Evolutionary conservation across 495 filamentous ascomycete genomes (phyloP), one percentile per base, ranked within the genome.

Genomic region (Symbiotaphrina buchneri): DNA sequence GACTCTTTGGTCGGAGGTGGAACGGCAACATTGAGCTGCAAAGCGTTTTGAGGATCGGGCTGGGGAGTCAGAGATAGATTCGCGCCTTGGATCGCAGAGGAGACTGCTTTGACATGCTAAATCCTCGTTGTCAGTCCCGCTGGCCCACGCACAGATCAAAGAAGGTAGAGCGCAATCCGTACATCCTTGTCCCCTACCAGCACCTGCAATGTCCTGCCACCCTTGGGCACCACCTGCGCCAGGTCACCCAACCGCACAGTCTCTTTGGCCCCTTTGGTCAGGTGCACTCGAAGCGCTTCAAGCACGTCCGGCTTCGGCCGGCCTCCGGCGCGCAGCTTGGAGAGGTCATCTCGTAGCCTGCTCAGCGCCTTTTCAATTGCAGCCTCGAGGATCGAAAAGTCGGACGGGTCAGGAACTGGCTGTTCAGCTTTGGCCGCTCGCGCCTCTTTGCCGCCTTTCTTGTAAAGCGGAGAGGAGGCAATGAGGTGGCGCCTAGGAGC

Each of bases 151-250:
- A 25, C 22, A 25, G 36, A 37, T 32, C 29, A 23, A 18, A 28
- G 38, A 43, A 27, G 18, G 15, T n/a, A n/a, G n/a, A n/a, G n/a
- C 3, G 30, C 16, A 35, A 30, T 17, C 47, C 62, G 44, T 41
- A 73, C 68, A 37, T 68, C 62, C 35, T 63, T 54, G 44, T 74
- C 71, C 6, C 61, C 58, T 16, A 65, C 69, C 6, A 83, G 46
- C 24, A 91, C 53, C 20, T 63, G 61, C 28, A 83, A 55, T 26
- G 60, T 59, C 36, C 80, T 58, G 5, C 75, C 70, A 21, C 65
- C 70, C 38, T 71, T 73, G 10, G 74, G 73, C 21, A 84, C 54
- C 8, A 91, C 63, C 39, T 80, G 73, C 18, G 79, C 79, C 25
- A 91, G 43, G 42, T 85, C 77, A 6, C 66, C 61, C 18, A 91